These are phyloP conservation scores for Niebla homalea DNA, from an alignment of 495 filamentous ascomycete genomes.

Conservation along the genomic window DNA sequence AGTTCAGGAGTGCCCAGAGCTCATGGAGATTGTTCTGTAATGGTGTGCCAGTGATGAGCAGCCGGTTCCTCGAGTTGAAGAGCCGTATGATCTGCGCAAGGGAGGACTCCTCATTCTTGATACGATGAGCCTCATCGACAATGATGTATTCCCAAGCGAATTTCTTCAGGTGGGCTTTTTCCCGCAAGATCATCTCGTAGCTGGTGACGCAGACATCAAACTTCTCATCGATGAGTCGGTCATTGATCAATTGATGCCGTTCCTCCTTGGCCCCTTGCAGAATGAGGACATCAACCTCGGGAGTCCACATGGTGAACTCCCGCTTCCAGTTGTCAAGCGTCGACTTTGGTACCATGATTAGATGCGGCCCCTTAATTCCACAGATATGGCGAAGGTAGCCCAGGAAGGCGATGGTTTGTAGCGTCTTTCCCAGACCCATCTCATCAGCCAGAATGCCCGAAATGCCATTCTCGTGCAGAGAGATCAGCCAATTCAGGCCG, in stretches of 20 bases:
- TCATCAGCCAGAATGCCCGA: conserved; percentile 96
- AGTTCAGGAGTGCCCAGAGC: conserved; percentile 97
- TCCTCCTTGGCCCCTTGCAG: conserved; percentile 94
- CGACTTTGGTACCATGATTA: conserved; percentile 90
- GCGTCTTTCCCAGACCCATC: conserved; percentile 90
- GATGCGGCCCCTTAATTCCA: conserved; percentile 82
- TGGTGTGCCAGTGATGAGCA: conserved; percentile 94
- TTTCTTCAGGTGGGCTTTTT: conserved; percentile 91
- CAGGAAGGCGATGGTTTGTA: conserved; percentile 84
- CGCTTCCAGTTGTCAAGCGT: conserved; percentile 98
- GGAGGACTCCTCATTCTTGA: conserved; percentile 98
- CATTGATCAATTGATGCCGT: conserved; percentile 74
- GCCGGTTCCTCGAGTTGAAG: conserved; percentile 89
- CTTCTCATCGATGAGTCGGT: conserved; percentile 78
- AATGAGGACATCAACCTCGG: conserved; percentile 87
- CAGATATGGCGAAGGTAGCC: conserved; percentile 86
- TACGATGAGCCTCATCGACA: conserved; percentile 96
- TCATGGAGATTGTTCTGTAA: conserved; percentile 98
- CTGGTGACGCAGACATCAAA: conserved; percentile 93
- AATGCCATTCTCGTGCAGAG: conserved; percentile 95
- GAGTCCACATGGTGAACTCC: conserved; percentile 88
- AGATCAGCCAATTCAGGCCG: conserved; percentile 96
- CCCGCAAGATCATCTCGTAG: conserved; percentile 91
- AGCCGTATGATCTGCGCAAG: conserved; percentile 92
- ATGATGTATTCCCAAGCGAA: conserved; percentile 99